These are phyloP conservation scores for Boletus huronensis DNA, from an alignment of 768 basidiomycete genomes.

Conservation along the genomic window DNA sequence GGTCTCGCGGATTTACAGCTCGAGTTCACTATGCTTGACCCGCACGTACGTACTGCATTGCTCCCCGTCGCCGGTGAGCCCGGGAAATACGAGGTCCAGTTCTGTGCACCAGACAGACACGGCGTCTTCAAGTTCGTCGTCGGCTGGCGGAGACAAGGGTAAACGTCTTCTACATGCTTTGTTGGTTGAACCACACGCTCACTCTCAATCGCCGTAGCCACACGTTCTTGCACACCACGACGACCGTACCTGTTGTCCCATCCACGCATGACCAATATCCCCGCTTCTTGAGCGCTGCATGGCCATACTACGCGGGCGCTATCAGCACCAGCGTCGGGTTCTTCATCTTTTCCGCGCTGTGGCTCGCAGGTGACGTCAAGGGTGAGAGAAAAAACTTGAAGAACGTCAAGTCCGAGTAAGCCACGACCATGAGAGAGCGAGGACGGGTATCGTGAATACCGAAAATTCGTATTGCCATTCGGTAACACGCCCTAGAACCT, in stretches of 20 bases:
- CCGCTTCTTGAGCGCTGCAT: slow-evolving; percentile 91
- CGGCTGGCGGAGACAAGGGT: slow-evolving; percentile 89
- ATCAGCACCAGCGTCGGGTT: slow-evolving; percentile 86
- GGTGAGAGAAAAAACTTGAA: slow-evolving; percentile 53
- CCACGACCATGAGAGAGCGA: neutral
- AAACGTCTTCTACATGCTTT: slow-evolving; percentile 22
- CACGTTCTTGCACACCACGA: slow-evolving; percentile 69
- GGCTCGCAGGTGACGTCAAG: slow-evolving; percentile 80
- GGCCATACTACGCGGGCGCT: slow-evolving; percentile 93
- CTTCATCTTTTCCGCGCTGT: slow-evolving; percentile 80
- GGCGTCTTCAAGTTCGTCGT: slow-evolving; percentile 98
- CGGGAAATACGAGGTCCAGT: slow-evolving; percentile 74
- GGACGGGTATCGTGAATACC: neutral
- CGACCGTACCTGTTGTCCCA: slow-evolving; percentile 85
- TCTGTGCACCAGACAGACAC: slow-evolving; percentile 91
- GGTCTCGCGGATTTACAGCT: slow-evolving; percentile 79
- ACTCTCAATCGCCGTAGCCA: slow-evolving; percentile 42
- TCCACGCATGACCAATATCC: slow-evolving; percentile 94
- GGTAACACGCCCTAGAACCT: slow-evolving; percentile 7
- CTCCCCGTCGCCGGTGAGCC: slow-evolving; percentile 51
- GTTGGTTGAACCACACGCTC: neutral
- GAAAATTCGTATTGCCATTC: slow-evolving; percentile 8
- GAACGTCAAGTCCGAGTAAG: slow-evolving; percentile 29
- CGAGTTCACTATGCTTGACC: slow-evolving; percentile 99
- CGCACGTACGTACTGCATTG: slow-evolving; percentile 84